Base-by-base conservation (phyloP, 331 rosid species). In the Cydonia oblonga region DNA sequence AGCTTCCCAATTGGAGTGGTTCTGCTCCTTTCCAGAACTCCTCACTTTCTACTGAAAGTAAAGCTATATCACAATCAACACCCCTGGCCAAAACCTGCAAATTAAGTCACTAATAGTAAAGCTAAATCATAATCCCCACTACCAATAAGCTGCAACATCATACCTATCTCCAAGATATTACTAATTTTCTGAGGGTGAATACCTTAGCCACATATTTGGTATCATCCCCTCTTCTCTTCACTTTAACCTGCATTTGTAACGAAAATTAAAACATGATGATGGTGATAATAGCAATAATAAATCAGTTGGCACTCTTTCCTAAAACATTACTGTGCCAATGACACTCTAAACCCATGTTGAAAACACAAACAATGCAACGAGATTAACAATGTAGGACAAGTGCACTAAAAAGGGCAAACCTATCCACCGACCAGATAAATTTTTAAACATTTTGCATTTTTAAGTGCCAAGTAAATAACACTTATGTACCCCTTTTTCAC, bases 181-280 rank as follows among this genome's bases (percentile, higher is more conserved):
- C 7, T 33, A 68, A 69, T 24, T 42, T 20, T 63, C 6, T 13
- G 29, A 18, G 64, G 30, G 19, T 30, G n/a, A 46, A 68, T 78
- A 95, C 99, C 97, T 91, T 91, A 69, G 99, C 99, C 69, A 91
- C 99, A 76, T 88, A 95, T 84, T 91, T 95, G 62, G 91, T 89
- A 81, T 95, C 96, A 78, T 95, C 99, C 53, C 99, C 99, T 81
- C 99, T 89, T 84, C 85, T 89, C 86, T 95, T 95, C 76, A 95
- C 93, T 87, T 95, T 95, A 56, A 95, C 99, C 99, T 95, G 87
- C 78, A 81, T 68, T 61, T 49, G 74, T 66, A 70, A 62, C 5
- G 49, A 56, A n/a, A 72, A 69, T 20, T 53, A 13, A 38, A 69
- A 62, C 19, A 4, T 24, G 4, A 15, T 33, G 24, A 57, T 5